A percentile compares a stretch with the other conserved stretches of the same genome.
Conservation (phyloP, 306 rosid genomes). For the Pyrus pyrifolia region DNA sequence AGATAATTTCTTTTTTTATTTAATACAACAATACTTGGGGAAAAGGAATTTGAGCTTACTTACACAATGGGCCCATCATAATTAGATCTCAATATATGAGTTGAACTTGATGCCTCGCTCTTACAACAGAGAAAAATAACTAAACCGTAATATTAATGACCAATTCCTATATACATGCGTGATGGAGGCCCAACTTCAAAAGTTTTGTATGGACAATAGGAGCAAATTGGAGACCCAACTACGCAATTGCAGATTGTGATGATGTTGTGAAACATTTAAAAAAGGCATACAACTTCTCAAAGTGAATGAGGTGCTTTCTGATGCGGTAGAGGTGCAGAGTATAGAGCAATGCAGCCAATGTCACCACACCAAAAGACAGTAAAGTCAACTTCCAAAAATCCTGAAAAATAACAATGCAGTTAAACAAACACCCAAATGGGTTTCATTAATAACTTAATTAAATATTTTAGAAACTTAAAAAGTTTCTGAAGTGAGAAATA, state of each 20-base stretch:
- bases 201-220: background rate
- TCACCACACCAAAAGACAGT: slow-evolving; percentile 52
- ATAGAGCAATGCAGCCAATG: slow-evolving; percentile 61
- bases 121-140: no score
- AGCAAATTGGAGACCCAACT: background rate
- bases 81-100: no score
- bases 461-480: background rate
- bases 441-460: background rate
- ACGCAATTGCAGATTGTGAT: background rate
- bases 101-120: no score
- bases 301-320: slow-evolving; percentile 58
- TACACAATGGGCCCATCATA: no score
- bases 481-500: background rate
- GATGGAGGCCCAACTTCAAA: background rate
- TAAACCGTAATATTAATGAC: no score
- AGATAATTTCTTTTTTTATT: no score
- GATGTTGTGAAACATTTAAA: background rate
- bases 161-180: background rate
- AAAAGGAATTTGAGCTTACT: no score
- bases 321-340: slow-evolving; percentile 46
- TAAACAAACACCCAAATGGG: background rate
- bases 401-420: slow-evolving; percentile 23
- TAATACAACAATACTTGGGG: no score
- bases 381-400: slow-evolving; percentile 67
- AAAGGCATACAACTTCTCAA: slow-evolving; percentile 26